These are phyloP conservation scores for Sugiyamaella qingdaonensis DNA, from an alignment of 805 yeast species.

Conservation along the genomic window DNA sequence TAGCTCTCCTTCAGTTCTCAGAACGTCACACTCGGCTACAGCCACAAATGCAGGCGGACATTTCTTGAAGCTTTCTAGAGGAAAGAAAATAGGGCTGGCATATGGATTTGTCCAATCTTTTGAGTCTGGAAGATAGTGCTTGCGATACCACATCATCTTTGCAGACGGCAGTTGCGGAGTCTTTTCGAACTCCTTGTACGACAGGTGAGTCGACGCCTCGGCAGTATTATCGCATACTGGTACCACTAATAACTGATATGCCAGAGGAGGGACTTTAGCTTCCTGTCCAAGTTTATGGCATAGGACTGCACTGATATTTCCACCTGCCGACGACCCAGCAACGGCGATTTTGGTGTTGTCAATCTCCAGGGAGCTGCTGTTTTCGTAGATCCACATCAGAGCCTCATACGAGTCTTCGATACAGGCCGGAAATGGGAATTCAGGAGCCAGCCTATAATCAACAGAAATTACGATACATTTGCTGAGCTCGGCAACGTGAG, in stretches of 20 bases:
- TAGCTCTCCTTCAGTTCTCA: conserved; percentile 44
- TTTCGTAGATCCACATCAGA: conserved; percentile 13
- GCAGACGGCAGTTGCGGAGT: conserved; percentile 42
- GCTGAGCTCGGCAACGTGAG: conserved; percentile 37
- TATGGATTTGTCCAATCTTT: conserved; percentile 32
- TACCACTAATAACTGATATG: conserved; percentile 41
- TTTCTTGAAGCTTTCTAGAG: conserved; percentile 38
- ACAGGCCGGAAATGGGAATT: conserved; percentile 46
- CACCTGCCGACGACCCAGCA: conserved; percentile 48
- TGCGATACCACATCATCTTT: conserved; percentile 47
- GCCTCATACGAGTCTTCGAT: conserved; percentile 44
- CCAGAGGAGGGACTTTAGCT: conserved; percentile 34
- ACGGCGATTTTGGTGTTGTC: conserved; percentile 33
- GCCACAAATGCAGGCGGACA: conserved; percentile 29
- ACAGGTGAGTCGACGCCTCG: conserved; percentile 32
- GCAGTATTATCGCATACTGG: conserved; percentile 30
- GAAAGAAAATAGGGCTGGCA: conserved; percentile 42
- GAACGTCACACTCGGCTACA: conserved; percentile 41
- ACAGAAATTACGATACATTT: conserved; percentile 41
- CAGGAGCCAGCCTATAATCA: conserved; percentile 51
- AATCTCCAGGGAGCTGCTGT: conserved; percentile 10
- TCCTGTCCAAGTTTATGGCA: conserved; percentile 32
- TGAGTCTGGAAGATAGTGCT: conserved; percentile 40
- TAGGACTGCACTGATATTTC: conserved; percentile 32
- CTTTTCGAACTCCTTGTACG: conserved; percentile 32